Evolutionary conservation across 495 filamentous ascomycete genomes (phyloP).

Genomic region (Venustampulla echinocandica): DNA sequence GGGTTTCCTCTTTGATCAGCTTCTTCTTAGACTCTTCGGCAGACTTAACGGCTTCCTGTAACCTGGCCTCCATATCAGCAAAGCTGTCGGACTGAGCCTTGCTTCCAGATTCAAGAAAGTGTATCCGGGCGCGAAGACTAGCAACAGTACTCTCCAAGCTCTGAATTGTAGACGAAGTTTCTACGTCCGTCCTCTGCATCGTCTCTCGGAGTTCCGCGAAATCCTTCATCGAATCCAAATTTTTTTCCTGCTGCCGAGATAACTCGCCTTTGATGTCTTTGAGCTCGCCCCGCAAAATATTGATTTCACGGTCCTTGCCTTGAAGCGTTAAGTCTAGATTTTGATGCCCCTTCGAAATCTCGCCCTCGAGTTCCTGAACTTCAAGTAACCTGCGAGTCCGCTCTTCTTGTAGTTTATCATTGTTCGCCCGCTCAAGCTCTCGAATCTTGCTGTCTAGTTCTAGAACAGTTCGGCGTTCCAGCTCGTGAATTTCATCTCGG

Average conservation of each 20-base stretch:
- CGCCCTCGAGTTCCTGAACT: conserved; percentile 52
- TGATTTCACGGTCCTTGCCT: conserved; percentile 52
- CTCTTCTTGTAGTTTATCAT: conserved; percentile 45
- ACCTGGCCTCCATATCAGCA: conserved; percentile 61
- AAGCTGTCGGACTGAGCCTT: conserved; percentile 78
- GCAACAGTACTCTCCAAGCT: conserved; percentile 65
- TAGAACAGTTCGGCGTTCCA: conserved; percentile 12
- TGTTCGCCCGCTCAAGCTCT: conserved; percentile 18
- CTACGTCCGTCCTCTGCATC: conserved; percentile 54
- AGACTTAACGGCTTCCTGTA: conserved; percentile 65
- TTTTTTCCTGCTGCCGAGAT: conserved; percentile 50
- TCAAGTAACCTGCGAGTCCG: conserved; percentile 49
- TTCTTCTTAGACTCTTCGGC: conserved; percentile 68
- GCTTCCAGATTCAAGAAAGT: conserved; percentile 80
- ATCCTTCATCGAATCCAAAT: conserved; percentile 46
- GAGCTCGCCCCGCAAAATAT: conserved; percentile 42
- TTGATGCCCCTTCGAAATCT: conserved; percentile 54
- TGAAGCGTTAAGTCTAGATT: conserved; percentile 53
- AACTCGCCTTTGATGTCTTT: conserved; percentile 50
- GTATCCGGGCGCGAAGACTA: conserved; percentile 66
- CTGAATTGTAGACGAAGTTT: conserved; percentile 51
- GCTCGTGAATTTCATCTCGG: conserved; percentile 19
- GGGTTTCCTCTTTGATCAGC: conserved; percentile 81
- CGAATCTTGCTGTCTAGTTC: conserved; percentile 18
- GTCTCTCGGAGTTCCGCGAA: conserved; percentile 49